A percentile compares a stretch with the other conserved stretches of the same genome.
phyloP scores from a whole-genome alignment of 2,329 filamentous ascomycete genomes.

The Mycosphaerella sp. region DNA sequence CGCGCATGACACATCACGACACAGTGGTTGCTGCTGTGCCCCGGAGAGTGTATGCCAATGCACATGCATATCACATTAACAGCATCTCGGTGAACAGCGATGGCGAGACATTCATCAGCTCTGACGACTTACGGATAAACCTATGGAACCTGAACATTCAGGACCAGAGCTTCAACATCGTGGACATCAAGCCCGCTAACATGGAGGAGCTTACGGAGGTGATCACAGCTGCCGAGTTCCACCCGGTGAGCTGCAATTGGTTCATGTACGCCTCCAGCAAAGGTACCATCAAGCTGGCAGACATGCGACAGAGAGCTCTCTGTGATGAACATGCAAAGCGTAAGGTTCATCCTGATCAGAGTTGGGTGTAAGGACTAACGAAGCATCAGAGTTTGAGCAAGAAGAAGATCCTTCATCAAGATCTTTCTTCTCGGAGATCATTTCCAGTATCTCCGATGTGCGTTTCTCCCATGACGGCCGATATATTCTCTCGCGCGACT shows the following conservation, averaged over 20 bases:
- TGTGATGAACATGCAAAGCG: slow-evolving; percentile 95
- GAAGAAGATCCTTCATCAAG: slow-evolving; percentile 95
- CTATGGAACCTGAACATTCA: slow-evolving; percentile 99
- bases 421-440: slow-evolving; percentile 99
- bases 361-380: slow-evolving; percentile 16
- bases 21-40: slow-evolving; percentile 96
- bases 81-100: slow-evolving; percentile 99
- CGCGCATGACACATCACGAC: slow-evolving; percentile 94
- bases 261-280: slow-evolving; percentile 99
- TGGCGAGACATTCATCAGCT: slow-evolving; percentile 98
- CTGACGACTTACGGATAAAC: slow-evolving; percentile 95
- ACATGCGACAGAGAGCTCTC: slow-evolving; percentile 94
- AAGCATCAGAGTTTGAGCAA: slow-evolving; percentile 79
- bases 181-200: slow-evolving; percentile 98
- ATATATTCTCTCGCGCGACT: slow-evolving; percentile 96
- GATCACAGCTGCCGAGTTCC: slow-evolving; percentile 96
- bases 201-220: slow-evolving; percentile 99
- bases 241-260: slow-evolving; percentile 96
- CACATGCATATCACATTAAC: slow-evolving; percentile 99
- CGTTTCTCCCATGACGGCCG: slow-evolving; percentile 94
- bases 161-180: slow-evolving; percentile 99
- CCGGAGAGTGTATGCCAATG: slow-evolving; percentile 93
- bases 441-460: slow-evolving; percentile 97
- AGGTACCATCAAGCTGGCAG: slow-evolving; percentile 95
- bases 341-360: slow-evolving; percentile 43